Evolutionary conservation across 805 yeast species (phyloP).

Genomic region (Cyberlindnera maritima): DNA sequence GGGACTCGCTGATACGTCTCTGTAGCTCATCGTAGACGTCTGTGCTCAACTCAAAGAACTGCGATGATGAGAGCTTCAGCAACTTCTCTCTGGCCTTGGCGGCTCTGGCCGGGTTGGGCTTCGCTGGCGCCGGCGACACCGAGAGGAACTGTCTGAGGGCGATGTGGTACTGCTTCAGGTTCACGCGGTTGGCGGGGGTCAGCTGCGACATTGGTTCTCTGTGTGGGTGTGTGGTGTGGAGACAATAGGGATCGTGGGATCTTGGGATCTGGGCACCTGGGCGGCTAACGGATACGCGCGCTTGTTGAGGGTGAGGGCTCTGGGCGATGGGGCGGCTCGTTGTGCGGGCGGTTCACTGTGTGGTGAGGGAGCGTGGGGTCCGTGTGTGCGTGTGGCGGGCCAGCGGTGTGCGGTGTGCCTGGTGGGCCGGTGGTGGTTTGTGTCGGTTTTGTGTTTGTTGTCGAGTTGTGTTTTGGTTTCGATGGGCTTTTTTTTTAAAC

Average conservation of each 20-base stretch:
- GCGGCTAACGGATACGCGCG: not conserved
- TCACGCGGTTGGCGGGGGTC: conserved; percentile 15
- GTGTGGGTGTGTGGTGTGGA: not conserved
- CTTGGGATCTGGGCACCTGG: no score
- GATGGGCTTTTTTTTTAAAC: not conserved
- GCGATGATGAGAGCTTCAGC: conserved; percentile 73
- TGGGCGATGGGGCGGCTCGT: no score
- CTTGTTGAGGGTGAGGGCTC: no score
- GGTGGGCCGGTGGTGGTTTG: not conserved
- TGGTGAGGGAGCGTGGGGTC: no score
- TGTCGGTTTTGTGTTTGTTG: not conserved
- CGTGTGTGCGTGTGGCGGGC: no score
- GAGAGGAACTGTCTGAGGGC: conserved; percentile 26
- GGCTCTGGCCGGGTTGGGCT: conserved; percentile 48
- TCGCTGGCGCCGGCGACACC: conserved; percentile 21
- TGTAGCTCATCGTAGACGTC: conserved; percentile 92
- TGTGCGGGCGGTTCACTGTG: no score
- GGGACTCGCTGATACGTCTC: conserved; percentile 65
- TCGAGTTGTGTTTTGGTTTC: conserved; percentile 1
- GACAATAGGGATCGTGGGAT: no score
- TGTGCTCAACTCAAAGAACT: conserved; percentile 85
- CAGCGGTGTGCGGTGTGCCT: not conserved
- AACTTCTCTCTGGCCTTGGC: conserved; percentile 84
- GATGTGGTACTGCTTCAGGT: conserved; percentile 21
- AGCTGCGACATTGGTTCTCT: conserved; percentile 16